These are phyloP conservation scores for Gossypium laxum DNA, from an alignment of 441 rosid species.

Conservation along the genomic window DNA sequence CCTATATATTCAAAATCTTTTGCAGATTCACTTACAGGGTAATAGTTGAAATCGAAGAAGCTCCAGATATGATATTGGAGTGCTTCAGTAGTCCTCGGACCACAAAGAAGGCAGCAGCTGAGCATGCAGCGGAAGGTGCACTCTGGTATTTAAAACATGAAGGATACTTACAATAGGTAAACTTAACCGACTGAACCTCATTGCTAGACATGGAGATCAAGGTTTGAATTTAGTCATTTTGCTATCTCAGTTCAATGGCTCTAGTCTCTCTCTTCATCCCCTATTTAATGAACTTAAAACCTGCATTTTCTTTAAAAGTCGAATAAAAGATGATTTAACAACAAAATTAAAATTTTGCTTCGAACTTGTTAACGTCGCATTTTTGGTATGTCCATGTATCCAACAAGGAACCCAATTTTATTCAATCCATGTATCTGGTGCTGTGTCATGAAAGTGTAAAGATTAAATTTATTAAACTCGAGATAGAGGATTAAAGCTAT, in stretches of 20 bases:
- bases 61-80: conserved; percentile 37
- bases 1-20: background rate
- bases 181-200: background rate
- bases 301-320: background rate
- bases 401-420: background rate
- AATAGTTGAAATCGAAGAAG: conserved; percentile 46
- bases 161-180: conserved; percentile 30
- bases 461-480: background rate
- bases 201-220: background rate
- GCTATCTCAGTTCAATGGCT: background rate
- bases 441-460: background rate
- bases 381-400: background rate
- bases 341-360: background rate
- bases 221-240: background rate
- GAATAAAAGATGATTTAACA: background rate
- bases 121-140: conserved; percentile 77
- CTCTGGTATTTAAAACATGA: conserved; percentile 53
- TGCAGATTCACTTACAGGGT: conserved; percentile 69
- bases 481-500: background rate
- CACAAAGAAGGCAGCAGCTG: conserved; percentile 77
- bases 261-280: background rate
- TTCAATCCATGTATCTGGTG: background rate
- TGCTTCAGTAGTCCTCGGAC: conserved; percentile 44
- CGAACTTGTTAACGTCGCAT: background rate
- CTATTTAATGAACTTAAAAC: background rate